Evolutionary conservation across 768 basidiomycete genomes (phyloP).

Genomic region (Neoboletus subvelutipes): DNA sequence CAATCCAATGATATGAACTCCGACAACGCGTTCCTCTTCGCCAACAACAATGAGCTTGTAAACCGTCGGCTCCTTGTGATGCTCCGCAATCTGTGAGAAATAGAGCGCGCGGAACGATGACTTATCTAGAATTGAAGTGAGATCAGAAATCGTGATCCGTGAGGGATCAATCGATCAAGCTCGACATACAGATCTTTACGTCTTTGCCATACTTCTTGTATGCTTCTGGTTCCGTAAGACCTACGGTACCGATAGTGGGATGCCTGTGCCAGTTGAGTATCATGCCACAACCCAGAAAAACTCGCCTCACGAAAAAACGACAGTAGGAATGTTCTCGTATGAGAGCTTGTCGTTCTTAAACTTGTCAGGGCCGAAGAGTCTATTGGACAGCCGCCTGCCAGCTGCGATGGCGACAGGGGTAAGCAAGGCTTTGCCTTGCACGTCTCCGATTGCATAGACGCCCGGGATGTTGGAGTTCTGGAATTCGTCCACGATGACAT

Average conservation of each 20-base stretch:
- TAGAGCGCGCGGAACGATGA: constrained; percentile 82
- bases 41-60: constrained; percentile 91
- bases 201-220: constrained; percentile 82
- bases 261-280: constrained; percentile 51
- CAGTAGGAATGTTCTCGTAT: constrained; percentile 90
- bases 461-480: constrained; percentile 75
- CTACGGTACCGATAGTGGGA: constrained; percentile 93
- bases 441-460: constrained; percentile 87
- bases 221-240: constrained; percentile 91
- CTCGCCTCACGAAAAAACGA: constrained; percentile 88
- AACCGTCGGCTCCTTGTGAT: constrained; percentile 92
- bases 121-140: constrained; percentile 53
- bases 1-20: constrained; percentile 86
- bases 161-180: constrained; percentile 2
- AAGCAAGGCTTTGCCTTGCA: constrained; percentile 86
- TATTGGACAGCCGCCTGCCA: constrained; percentile 82
- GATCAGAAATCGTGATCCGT: background rate
- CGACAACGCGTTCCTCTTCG: constrained; percentile 93
- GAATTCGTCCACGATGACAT: constrained; percentile 87
- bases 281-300: constrained; percentile 1
- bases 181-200: constrained; percentile 83
- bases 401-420: constrained; percentile 99
- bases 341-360: constrained; percentile 85
- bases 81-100: constrained; percentile 86
- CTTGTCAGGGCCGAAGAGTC: constrained; percentile 84